phyloP scores from a whole-genome alignment of 2,329 filamentous ascomycete genomes.

The Phoma sp. region DNA sequence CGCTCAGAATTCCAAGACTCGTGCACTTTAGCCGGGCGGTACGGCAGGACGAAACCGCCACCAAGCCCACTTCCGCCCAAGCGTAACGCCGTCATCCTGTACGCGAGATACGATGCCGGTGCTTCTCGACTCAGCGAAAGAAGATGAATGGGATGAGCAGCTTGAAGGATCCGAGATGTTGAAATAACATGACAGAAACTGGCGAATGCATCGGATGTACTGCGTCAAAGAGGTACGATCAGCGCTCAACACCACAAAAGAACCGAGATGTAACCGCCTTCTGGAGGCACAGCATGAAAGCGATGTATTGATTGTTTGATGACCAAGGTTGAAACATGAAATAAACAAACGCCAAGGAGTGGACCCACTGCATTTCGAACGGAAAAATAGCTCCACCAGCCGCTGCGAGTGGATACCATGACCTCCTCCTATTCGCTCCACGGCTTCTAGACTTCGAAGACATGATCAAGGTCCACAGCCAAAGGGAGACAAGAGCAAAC shows the following conservation, averaged over 20 bases:
- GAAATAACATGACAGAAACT: neutral
- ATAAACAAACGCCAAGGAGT: slow-evolving; percentile 5
- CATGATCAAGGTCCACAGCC: slow-evolving; percentile 11
- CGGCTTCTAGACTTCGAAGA: slow-evolving; percentile 15
- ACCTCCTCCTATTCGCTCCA: slow-evolving; percentile 6
- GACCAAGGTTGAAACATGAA: slow-evolving; percentile 13
- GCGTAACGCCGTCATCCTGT: slow-evolving; percentile 10
- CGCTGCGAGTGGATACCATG: neutral
- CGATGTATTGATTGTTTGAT: slow-evolving; percentile 18
- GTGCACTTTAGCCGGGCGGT: slow-evolving; percentile 12
- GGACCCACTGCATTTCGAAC: slow-evolving; percentile 8
- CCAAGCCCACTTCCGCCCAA: slow-evolving; percentile 2
- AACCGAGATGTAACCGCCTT: slow-evolving; percentile 4
- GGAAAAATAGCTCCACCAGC: slow-evolving; percentile 5
- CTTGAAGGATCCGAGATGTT: neutral
- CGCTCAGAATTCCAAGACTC: neutral
- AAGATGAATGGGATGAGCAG: neutral
- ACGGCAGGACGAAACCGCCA: slow-evolving; percentile 1
- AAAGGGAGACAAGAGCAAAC: neutral
- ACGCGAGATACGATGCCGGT: neutral
- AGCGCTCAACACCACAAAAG: neutral
- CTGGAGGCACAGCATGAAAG: slow-evolving; percentile 3
- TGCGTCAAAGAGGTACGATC: slow-evolving; percentile 11
- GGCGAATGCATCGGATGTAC: neutral
- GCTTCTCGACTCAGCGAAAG: neutral